Percentiles rank a stretch among this genome's conserved stretches.
phyloP scores from a whole-genome alignment of 495 filamentous ascomycete genomes.

The Platismatia glauca region DNA sequence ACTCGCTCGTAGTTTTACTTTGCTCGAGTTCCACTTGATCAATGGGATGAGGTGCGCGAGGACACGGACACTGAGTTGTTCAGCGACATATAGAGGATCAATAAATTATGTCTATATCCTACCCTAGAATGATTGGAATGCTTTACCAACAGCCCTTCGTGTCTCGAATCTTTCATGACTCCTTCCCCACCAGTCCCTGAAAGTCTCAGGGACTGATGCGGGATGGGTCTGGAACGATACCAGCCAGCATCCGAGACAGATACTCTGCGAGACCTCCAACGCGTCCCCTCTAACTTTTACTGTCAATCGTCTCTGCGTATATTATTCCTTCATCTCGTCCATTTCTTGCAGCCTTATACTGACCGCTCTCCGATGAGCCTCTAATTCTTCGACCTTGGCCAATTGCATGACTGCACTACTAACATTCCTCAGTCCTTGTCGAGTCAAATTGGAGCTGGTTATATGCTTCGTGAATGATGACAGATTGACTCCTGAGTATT shows the following conservation, averaged over 20 bases:
- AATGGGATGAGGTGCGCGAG: neutral
- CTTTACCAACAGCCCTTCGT: neutral
- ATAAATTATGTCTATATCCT: neutral
- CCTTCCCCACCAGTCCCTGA: too few relatives aligned
- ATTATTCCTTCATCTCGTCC: conserved; percentile 27
- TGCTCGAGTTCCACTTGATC: neutral
- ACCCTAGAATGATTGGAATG: neutral
- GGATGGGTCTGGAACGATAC: neutral
- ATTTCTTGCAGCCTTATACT: conserved; percentile 71
- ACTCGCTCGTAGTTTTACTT: neutral
- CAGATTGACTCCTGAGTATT: conserved; percentile 96
- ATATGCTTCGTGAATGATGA: conserved; percentile 95
- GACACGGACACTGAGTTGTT: neutral
- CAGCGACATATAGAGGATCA: neutral
- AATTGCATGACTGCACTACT: conserved; percentile 86
- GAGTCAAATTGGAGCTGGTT: conserved; percentile 80
- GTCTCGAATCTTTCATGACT: neutral
- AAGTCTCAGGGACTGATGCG: neutral
- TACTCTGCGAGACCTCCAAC: neutral
- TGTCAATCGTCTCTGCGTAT: neutral
- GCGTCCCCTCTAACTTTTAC: neutral
- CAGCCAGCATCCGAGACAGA: neutral
- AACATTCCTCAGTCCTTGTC: conserved; percentile 73
- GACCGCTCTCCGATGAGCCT: conserved; percentile 88
- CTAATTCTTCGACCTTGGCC: conserved; percentile 86